phyloP scores from a whole-genome alignment of 2,329 filamentous ascomycete genomes.

The Pseudogymnoascus sp. region DNA sequence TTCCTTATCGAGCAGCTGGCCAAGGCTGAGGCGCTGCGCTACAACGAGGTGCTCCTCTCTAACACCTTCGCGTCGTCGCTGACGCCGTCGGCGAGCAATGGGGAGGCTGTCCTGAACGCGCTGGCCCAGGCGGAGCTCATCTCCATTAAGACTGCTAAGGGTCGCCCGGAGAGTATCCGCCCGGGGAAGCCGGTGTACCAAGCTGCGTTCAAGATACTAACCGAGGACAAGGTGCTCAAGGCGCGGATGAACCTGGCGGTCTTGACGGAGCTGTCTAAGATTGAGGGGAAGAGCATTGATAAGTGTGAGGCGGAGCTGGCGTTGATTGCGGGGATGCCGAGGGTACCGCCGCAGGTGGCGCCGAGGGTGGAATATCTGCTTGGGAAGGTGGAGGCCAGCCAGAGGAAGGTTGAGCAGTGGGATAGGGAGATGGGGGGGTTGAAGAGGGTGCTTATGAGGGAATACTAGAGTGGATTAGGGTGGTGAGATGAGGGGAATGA shows the following conservation, averaged over 20 bases:
- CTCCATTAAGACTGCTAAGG: constrained; percentile 60
- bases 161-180: constrained; percentile 67
- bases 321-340: constrained; percentile 60
- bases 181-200: constrained; percentile 81
- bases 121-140: constrained; percentile 84
- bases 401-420: constrained; percentile 63
- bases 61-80: constrained; percentile 60
- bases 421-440: constrained; percentile 63
- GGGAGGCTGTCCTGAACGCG: constrained; percentile 67
- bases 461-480: constrained; percentile 25
- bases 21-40: constrained; percentile 58
- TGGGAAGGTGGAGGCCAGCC: constrained; percentile 62
- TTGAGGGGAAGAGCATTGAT: constrained; percentile 65
- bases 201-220: constrained; percentile 67
- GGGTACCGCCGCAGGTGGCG: constrained; percentile 58
- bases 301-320: constrained; percentile 71
- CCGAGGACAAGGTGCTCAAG: constrained; percentile 61
- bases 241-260: constrained; percentile 66
- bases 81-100: constrained; percentile 42
- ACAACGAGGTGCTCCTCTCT: constrained; percentile 75
- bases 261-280: constrained; percentile 57
- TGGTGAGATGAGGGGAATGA: neutral
- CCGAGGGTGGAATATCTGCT: constrained; percentile 65
- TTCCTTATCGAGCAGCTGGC: constrained; percentile 72
- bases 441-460: constrained; percentile 59